These are phyloP conservation scores for Suillus lakei DNA, from an alignment of 768 basidiomycete genomes.

Conservation along the genomic window DNA sequence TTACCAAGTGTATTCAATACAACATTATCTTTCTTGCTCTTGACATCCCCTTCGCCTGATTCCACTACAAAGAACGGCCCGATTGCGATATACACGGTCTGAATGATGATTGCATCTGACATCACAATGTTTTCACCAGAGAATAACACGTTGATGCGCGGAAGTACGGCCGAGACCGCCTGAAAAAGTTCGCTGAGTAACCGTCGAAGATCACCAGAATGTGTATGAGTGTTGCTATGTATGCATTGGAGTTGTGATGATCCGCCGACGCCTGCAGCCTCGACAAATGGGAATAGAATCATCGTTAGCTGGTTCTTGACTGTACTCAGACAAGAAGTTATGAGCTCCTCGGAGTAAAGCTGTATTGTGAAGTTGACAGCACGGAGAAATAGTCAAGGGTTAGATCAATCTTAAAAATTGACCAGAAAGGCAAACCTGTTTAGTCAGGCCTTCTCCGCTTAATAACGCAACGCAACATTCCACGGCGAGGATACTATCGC, in stretches of 20 bases:
- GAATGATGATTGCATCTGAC: conserved; percentile 91
- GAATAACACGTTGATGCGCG: conserved; percentile 76
- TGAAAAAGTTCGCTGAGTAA: conserved; percentile 74
- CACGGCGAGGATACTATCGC: conserved; percentile 80
- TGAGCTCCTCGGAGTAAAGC: conserved; percentile 95
- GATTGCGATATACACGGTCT: conserved; percentile 90
- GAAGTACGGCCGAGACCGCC: conserved; percentile 70
- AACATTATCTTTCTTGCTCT: conserved; percentile 58
- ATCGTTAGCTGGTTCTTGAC: conserved; percentile 82
- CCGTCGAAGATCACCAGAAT: conserved; percentile 43
- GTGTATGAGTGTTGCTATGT: conserved; percentile 45
- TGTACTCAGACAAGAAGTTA: conserved; percentile 74
- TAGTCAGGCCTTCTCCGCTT: conserved; percentile 77
- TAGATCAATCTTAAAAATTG: neutral
- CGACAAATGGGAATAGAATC: conserved; percentile 86
- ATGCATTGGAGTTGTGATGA: conserved; percentile 57
- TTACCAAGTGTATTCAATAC: conserved; percentile 72
- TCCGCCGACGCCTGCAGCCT: conserved; percentile 55
- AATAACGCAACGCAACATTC: conserved; percentile 84
- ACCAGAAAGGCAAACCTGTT: conserved; percentile 63
- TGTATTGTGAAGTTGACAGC: conserved; percentile 30
- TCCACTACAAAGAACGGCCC: conserved; percentile 95
- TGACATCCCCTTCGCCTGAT: conserved; percentile 56
- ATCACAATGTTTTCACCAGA: conserved; percentile 68
- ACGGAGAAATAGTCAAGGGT: neutral